These are phyloP conservation scores for Globisporangium emineosum DNA, from an alignment of 352 stramenopile species.

Conservation along the genomic window DNA sequence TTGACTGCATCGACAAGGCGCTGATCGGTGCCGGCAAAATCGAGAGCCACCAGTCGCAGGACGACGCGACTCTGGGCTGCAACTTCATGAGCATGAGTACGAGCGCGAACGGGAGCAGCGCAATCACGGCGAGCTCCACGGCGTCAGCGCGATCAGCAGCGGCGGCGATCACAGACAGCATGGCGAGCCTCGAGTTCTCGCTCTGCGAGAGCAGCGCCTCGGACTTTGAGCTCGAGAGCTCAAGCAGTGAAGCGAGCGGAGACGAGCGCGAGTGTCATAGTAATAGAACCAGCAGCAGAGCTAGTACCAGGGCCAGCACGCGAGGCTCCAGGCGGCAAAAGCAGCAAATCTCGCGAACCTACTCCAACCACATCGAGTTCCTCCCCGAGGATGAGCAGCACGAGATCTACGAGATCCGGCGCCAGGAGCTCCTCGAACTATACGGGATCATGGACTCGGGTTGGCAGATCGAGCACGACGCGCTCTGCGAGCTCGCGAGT, in stretches of 20 bases:
- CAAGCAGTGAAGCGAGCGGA: slow-evolving; percentile 33
- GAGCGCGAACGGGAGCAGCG: slow-evolving; percentile 24
- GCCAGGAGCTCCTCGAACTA: slow-evolving; percentile 36
- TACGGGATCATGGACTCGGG: slow-evolving; percentile 45
- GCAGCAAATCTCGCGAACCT: slow-evolving; percentile 7
- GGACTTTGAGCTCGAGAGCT: slow-evolving; percentile 29
- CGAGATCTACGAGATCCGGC: slow-evolving; percentile 45
- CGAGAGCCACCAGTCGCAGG: slow-evolving; percentile 12
- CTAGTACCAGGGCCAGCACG: not conserved
- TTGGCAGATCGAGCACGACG: slow-evolving; percentile 61
- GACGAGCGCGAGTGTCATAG: slow-evolving; percentile 27
- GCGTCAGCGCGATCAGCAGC: slow-evolving; percentile 17
- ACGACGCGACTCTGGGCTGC: slow-evolving; percentile 15
- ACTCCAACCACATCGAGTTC: slow-evolving; percentile 41
- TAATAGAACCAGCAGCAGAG: not conserved
- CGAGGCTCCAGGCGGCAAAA: not conserved
- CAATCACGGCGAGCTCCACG: slow-evolving; percentile 28
- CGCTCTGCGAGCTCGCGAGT: slow-evolving; percentile 65
- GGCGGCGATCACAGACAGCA: not conserved
- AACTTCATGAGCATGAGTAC: slow-evolving; percentile 23
- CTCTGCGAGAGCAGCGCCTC: slow-evolving; percentile 21
- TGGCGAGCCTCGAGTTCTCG: slow-evolving; percentile 30
- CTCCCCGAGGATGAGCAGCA: slow-evolving; percentile 38
- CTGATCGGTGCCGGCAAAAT: slow-evolving; percentile 29
- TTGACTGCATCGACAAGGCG: slow-evolving; percentile 77